Evolutionary conservation across 2,329 filamentous ascomycete genomes (phyloP), one percentile per base, ranked within the genome.

Genomic region (Colletotrichum liriopes): DNA sequence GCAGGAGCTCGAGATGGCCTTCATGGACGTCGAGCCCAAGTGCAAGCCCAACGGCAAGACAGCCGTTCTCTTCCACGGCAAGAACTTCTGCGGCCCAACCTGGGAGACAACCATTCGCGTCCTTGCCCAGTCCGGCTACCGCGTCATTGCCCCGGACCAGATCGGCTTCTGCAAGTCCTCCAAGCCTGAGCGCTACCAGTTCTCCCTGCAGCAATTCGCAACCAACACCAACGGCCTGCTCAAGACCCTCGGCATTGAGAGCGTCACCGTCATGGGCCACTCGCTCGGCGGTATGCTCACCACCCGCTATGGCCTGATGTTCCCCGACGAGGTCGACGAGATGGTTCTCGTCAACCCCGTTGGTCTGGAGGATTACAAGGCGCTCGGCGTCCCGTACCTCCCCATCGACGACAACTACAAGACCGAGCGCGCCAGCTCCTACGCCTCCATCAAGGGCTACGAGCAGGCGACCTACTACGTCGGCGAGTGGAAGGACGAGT

Each of bases 141-240:
- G 87, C 49, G 85, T 89, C 63, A 84, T 89, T 62, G 79, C 87
- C 2, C 86, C 87, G 0, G 88, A 90, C 74, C 87, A 89, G 73
- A 79, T 90, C 58, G 87, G 88, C 71, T 90, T 88, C 79, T 90
- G 87, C 84, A 89, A 89, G 78, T 89, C 86, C 11, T 83, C 84
- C 35, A 89, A 89, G 78, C 85, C 86, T 0, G 75, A 76, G 1
- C 75, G 76, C 16, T 89, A 89, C 77, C 87, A 89, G 76, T 89
- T 87, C 79, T 86, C 82, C 35, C 80, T 89, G 9, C 82, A 85
- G 41, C 87, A 89, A 77, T 79, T 89, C 8, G 84, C 86, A 1
- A 80, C 81, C 74, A 89, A 89, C 80, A 89, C 86, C 16, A 81
- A 83, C 51, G 80, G 79, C n/a, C 79, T 90, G 6, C 81, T 89